Base-by-base conservation (phyloP, 2,329 filamentous ascomycete genomes). In the Intubia oerlemansii region DNA sequence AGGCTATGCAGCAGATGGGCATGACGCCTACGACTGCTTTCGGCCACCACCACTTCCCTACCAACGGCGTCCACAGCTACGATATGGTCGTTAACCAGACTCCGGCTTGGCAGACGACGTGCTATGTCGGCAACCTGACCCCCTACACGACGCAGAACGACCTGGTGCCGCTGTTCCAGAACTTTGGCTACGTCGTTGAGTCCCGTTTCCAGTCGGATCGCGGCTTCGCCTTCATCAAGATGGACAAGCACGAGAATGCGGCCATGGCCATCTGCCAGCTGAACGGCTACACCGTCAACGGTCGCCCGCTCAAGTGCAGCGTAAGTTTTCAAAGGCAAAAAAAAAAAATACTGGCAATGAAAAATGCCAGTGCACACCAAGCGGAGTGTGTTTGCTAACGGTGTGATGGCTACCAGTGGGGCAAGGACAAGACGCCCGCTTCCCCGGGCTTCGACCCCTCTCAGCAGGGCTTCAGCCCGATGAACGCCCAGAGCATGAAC, bases 251-350 rank as follows among this genome's bases (percentile, higher is more conserved):
- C 46, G 88, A 98, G 56, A 93, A 93, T 45, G 88, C 88, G 4
- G 84, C 88, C 31, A 92, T 92, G 77, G 82, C 84, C 19, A 98
- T 98, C 45, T 98, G 88, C 54, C 84, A 95, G 49, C 65, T 98
- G 45, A 95, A 85, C 43, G 85, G 85, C 18, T 98, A 95, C 58
- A 90, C 93, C 41, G 85, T 98, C 43, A 93, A 98, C 44, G 88
- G 88, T 29, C 74, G 88, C 39, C 88, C 88, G 30, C 56, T 98
- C 42, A 98, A 98, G 65, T 98, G 88, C 66, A 95, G 85, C 53
- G 85, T 95, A 76, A 58, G 85, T 75, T 11, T 15, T 15, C 16
- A n/a, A n/a, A n/a, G n/a, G n/a, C n/a, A n/a, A n/a, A n/a, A n/a
- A n/a, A n/a, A n/a, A n/a, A n/a, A n/a, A n/a, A n/a, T n/a, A n/a